Percentiles rank a stretch among this genome's conserved stretches.
These are phyloP conservation scores for Jaenimonas drosophilae DNA, from an alignment of 208 protist genomes.

Conservation along the genomic window DNA sequence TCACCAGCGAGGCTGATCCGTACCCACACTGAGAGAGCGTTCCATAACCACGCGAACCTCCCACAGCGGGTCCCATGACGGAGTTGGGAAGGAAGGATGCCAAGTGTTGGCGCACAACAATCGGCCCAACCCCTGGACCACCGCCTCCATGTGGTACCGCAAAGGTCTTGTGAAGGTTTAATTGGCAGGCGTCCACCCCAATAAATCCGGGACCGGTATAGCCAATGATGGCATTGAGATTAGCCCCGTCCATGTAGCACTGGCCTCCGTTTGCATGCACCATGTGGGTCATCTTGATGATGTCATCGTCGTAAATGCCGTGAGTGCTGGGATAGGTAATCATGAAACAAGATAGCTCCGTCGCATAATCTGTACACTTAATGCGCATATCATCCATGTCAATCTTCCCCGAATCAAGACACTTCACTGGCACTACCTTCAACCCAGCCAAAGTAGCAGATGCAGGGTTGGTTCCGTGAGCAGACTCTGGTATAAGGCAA, in stretches of 20 bases:
- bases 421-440: slow-evolving; percentile 91
- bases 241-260: slow-evolving; percentile 98
- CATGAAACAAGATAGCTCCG: slow-evolving; percentile 94
- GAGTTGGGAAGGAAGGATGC: slow-evolving; percentile 90
- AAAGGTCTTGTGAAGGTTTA: slow-evolving; percentile 99
- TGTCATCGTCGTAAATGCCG: slow-evolving; percentile 95
- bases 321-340: slow-evolving; percentile 98
- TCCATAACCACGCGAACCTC: slow-evolving; percentile 70
- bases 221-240: slow-evolving; percentile 97
- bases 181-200: slow-evolving; percentile 97
- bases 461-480: slow-evolving; percentile 99
- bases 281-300: slow-evolving; percentile 77
- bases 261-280: slow-evolving; percentile 90
- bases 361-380: slow-evolving; percentile 88
- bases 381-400: slow-evolving; percentile 87
- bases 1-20: slow-evolving; percentile 90
- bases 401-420: slow-evolving; percentile 84
- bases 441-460: slow-evolving; percentile 91
- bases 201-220: slow-evolving; percentile 93
- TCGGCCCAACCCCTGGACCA: slow-evolving; percentile 97
- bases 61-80: slow-evolving; percentile 40
- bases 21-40: slow-evolving; percentile 92
- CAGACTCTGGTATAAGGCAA: slow-evolving; percentile 95
- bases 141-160: slow-evolving; percentile 95
- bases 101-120: slow-evolving; percentile 90